phyloP scores from a whole-genome alignment of 257 asterid genomes.

The Nicotiana attenuata region DNA sequence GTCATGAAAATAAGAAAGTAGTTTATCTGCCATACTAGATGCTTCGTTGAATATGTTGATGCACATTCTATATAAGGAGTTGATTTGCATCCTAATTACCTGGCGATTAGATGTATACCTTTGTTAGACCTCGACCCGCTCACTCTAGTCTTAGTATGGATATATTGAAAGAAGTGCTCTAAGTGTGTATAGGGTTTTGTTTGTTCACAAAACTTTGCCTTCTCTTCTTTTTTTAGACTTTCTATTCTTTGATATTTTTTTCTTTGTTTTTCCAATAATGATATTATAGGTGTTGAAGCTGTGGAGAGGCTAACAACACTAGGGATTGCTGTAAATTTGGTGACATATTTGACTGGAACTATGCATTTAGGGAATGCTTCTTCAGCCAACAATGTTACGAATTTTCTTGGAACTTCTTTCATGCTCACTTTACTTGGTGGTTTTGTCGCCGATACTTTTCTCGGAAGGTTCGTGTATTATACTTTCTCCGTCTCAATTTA shows the following conservation, averaged over 20 bases:
- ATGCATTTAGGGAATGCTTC: conserved; percentile 86
- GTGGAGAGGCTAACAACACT: conserved; percentile 80
- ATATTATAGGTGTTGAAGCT: conserved; percentile 47
- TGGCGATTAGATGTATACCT: too few species aligned
- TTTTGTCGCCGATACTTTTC: conserved; percentile 70
- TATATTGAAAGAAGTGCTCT: neutral
- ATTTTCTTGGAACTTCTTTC: conserved; percentile 84
- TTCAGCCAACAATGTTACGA: conserved; percentile 73
- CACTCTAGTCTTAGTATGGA: neutral
- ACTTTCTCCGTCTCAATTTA: too few species aligned
- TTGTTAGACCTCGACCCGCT: neutral
- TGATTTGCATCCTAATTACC: too few species aligned
- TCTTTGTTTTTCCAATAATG: neutral
- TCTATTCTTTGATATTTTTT: too few species aligned
- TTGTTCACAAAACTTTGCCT: too few species aligned
- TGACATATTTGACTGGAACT: conserved; percentile 72
- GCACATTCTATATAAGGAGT: too few species aligned
- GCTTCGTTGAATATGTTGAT: too few species aligned
- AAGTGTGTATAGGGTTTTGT: too few species aligned
- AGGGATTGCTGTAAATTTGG: conserved; percentile 78
- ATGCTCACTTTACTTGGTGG: conserved; percentile 82
- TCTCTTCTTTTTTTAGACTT: too few species aligned
- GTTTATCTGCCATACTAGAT: too few species aligned
- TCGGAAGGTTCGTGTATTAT: conserved; percentile 51
- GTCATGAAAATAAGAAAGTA: too few species aligned